Conservation (phyloP, 208 protist species). For the Trypanosoma vivax region DNA sequence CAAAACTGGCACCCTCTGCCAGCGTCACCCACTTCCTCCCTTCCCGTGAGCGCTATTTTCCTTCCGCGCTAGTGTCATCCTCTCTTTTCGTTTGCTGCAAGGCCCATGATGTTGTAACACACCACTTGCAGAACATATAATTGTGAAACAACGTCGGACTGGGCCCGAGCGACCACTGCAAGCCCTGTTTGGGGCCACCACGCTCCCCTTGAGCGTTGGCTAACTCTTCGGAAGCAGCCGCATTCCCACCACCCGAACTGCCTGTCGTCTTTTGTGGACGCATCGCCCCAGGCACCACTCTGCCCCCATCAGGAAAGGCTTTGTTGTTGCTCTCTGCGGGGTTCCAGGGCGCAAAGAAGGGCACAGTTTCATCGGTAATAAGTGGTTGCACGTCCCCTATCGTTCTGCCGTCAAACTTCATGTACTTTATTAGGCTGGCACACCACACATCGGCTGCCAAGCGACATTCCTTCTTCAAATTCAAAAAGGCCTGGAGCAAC, state of each 20-base stretch:
- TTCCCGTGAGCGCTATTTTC: background rate
- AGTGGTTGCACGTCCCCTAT: conserved; percentile 14
- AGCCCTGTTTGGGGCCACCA: background rate
- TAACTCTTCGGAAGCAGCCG: background rate
- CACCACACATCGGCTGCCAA: conserved; percentile 28
- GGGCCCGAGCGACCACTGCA: conserved; percentile 4
- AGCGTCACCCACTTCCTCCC: background rate
- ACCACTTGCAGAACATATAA: conserved; percentile 34
- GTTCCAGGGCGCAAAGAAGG: conserved; percentile 10
- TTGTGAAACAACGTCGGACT: conserved; percentile 30
- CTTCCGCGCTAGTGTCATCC: background rate
- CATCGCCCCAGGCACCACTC: background rate
- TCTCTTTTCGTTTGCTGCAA: conserved; percentile 13
- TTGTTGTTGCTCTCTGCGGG: background rate
- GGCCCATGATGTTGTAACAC: conserved; percentile 21
- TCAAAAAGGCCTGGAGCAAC: conserved; percentile 35
- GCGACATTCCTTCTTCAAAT: conserved; percentile 24
- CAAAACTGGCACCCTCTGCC: background rate
- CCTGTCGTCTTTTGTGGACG: background rate
- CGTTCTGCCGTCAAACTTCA: conserved; percentile 21
- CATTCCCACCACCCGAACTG: background rate
- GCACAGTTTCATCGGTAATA: conserved; percentile 13
- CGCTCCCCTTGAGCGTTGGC: background rate
- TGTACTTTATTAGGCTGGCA: conserved; percentile 21
- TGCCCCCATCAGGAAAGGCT: background rate